Evolutionary conservation across 2,329 filamentous ascomycete genomes (phyloP).

Genomic region (Talaromyces atroroseus): DNA sequence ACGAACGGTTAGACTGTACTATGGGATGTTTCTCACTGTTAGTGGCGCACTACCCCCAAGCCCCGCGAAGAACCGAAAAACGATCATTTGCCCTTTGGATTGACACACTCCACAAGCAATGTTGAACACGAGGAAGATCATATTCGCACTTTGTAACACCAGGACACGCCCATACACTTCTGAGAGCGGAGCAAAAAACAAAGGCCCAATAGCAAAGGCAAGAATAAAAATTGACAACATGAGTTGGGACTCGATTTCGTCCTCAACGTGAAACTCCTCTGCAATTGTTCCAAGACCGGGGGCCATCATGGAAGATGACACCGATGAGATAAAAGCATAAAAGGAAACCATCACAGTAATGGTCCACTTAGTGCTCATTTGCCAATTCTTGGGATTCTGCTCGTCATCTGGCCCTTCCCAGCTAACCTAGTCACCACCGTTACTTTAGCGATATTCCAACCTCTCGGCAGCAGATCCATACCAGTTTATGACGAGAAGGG

Average conservation of each 20-base stretch:
- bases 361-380: background rate
- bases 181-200: conserved; percentile 1
- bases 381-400: background rate
- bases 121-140: conserved; percentile 4
- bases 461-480: too few species aligned
- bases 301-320: background rate
- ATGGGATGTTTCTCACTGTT: conserved; percentile 31
- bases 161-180: background rate
- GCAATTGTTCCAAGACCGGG: background rate
- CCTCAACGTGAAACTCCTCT: conserved; percentile 27
- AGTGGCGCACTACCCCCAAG: conserved; percentile 54
- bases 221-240: conserved; percentile 4
- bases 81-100: conserved; percentile 50
- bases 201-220: background rate
- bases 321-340: background rate
- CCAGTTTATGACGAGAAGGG: too few species aligned
- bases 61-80: conserved; percentile 54
- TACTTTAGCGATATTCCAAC: too few species aligned
- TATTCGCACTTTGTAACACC: background rate
- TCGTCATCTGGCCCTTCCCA: background rate
- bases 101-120: conserved; percentile 28
- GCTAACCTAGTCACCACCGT: too few species aligned
- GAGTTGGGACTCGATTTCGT: background rate
- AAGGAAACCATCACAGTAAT: background rate
- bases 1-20: background rate